A percentile compares a stretch with the other conserved stretches of the same genome.
Evolutionary conservation across 2,329 filamentous ascomycete species (phyloP).

Genomic region (Paramyrothecium roridum): DNA sequence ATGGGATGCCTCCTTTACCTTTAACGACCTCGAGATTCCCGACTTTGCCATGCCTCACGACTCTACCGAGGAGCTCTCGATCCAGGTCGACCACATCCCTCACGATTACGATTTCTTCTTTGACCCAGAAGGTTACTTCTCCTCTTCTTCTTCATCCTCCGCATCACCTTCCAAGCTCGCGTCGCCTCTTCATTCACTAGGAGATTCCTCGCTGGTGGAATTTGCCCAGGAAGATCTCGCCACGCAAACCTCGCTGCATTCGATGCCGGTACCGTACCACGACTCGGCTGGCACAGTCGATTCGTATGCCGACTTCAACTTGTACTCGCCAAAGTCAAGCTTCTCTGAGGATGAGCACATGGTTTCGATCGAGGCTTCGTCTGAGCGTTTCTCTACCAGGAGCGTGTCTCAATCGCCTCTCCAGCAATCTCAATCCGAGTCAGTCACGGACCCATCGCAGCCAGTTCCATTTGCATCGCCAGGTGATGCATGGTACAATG

Average conservation of each 20-base stretch:
- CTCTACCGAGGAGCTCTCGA: conserved; percentile 45
- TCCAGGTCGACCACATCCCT: conserved; percentile 30
- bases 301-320: conserved; percentile 52
- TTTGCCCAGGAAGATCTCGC: background rate
- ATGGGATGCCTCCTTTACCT: conserved; percentile 14
- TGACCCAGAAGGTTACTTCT: conserved; percentile 37
- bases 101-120: conserved; percentile 44
- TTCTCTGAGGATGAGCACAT: conserved; percentile 47
- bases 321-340: conserved; percentile 48
- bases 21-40: conserved; percentile 15
- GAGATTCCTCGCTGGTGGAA: background rate
- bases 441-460: conserved; percentile 4
- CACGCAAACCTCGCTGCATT: conserved; percentile 6
- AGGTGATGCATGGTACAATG: background rate
- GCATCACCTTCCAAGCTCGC: background rate
- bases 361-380: conserved; percentile 18
- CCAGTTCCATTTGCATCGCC: conserved; percentile 6
- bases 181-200: background rate
- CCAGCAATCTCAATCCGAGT: background rate
- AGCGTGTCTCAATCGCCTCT: conserved; percentile 11
- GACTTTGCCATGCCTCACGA: conserved; percentile 19
- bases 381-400: conserved; percentile 1
- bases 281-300: conserved; percentile 20
- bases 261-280: conserved; percentile 14
- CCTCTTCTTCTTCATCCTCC: conserved; percentile 17